Conservation (phyloP, 2,329 filamentous ascomycete genomes). For the Aspergillus sergii region DNA sequence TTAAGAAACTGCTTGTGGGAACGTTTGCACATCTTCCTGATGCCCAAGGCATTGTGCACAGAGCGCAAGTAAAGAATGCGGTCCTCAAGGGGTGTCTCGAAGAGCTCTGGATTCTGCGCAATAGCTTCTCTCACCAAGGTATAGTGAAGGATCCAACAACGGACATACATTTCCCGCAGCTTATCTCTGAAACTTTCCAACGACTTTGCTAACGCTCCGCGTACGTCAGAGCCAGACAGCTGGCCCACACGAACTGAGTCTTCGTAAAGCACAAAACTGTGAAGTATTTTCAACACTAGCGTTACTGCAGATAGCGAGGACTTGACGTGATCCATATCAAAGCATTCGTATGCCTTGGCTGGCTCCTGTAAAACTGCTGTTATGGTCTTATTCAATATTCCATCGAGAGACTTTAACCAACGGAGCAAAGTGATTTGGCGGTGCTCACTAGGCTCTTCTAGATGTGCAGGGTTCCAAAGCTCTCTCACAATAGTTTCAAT, state of each 20-base stretch:
- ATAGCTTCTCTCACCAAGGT: slow-evolving; percentile 75
- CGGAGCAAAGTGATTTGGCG: slow-evolving; percentile 73
- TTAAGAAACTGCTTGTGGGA: slow-evolving; percentile 88
- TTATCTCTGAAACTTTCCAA: slow-evolving; percentile 62
- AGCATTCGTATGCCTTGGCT: slow-evolving; percentile 72
- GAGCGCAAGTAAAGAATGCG: slow-evolving; percentile 77
- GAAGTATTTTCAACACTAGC: slow-evolving; percentile 72
- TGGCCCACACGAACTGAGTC: slow-evolving; percentile 83
- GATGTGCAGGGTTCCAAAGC: slow-evolving; percentile 61
- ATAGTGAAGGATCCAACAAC: slow-evolving; percentile 87
- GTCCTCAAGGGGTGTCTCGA: slow-evolving; percentile 69
- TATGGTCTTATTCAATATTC: slow-evolving; percentile 72
- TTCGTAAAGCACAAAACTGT: slow-evolving; percentile 78
- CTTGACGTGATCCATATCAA: slow-evolving; percentile 77
- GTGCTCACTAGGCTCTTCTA: slow-evolving; percentile 59
- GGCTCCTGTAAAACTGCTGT: slow-evolving; percentile 67
- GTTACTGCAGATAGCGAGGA: slow-evolving; percentile 72
- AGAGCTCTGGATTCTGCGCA: slow-evolving; percentile 64
- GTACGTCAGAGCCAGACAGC: slow-evolving; percentile 61
- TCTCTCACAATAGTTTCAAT: slow-evolving; percentile 81
- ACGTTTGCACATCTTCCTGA: slow-evolving; percentile 81
- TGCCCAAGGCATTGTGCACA: slow-evolving; percentile 80
- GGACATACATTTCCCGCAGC: slow-evolving; percentile 83
- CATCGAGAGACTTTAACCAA: slow-evolving; percentile 77
- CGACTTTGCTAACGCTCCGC: slow-evolving; percentile 46